Evolutionary conservation across 164 flowering plant genomes (phyloP).

Genomic region (Annona cherimola): DNA sequence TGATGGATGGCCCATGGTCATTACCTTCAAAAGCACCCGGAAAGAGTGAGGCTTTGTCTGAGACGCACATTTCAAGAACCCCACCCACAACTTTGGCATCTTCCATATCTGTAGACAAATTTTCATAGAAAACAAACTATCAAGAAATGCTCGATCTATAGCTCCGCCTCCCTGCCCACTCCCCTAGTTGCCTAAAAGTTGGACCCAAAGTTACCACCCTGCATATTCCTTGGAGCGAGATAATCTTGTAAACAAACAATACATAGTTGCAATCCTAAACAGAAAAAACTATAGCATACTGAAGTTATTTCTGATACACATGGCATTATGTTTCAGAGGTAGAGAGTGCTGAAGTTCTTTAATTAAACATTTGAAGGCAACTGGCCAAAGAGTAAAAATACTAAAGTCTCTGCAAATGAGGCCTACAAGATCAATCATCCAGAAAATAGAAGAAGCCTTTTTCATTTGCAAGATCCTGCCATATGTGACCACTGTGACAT

Average conservation of each 20-base stretch:
- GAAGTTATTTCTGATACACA: not conserved
- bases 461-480: too few species aligned
- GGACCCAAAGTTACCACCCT: not conserved
- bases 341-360: not conserved
- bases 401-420: too few species aligned
- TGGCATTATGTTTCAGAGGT: too few species aligned
- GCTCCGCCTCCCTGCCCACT: too few species aligned
- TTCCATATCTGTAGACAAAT: slow-evolving; percentile 68
- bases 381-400: not conserved
- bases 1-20: not conserved
- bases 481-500: too few species aligned
- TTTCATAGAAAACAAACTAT: not conserved
- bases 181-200: too few species aligned
- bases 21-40: slow-evolving; percentile 74
- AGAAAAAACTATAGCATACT: not conserved
- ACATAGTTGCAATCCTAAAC: not conserved
- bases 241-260: too few species aligned
- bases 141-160: too few species aligned
- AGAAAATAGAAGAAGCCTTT: too few species aligned
- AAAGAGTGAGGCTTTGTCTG: slow-evolving; percentile 98
- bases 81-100: slow-evolving; percentile 97
- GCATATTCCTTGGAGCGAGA: not conserved
- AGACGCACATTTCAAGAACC: slow-evolving; percentile 89
- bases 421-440: too few species aligned
- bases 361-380: not conserved